phyloP scores from a whole-genome alignment of 108 stramenopile species.

The Cylindrotheca closterium region DNA sequence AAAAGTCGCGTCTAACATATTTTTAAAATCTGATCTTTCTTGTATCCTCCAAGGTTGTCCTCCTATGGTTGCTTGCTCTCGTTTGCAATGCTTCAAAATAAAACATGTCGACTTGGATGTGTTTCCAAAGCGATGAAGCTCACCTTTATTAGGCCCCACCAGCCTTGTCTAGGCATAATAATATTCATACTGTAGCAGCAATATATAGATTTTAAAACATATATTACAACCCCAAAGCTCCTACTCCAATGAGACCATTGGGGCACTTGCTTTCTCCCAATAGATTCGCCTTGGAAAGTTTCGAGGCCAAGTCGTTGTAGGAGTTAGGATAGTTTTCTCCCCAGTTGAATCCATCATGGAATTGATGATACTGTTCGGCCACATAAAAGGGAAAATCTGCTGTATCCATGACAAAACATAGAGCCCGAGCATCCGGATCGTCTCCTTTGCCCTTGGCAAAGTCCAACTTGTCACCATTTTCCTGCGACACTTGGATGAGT shows the following conservation, averaged over 20 bases:
- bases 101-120: too few species aligned
- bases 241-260: conserved; percentile 13
- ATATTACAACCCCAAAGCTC: conserved; percentile 9
- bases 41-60: too few species aligned
- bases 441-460: conserved; percentile 61
- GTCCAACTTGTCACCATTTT: conserved; percentile 55
- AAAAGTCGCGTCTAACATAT: conserved; percentile 3
- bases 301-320: conserved; percentile 66
- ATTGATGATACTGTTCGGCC: conserved; percentile 63
- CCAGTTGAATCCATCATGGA: conserved; percentile 76
- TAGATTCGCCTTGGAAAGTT: conserved; percentile 12
- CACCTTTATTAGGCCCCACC: too few species aligned
- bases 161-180: too few species aligned
- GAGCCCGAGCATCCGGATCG: conserved; percentile 59
- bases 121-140: too few species aligned
- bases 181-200: too few species aligned
- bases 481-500: conserved; percentile 57
- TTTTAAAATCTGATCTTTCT: too few species aligned
- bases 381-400: conserved; percentile 61
- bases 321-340: conserved; percentile 68
- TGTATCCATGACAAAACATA: conserved; percentile 75
- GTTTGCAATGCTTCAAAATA: too few species aligned
- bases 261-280: conserved; percentile 2
- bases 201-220: too few species aligned
- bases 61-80: too few species aligned